A percentile compares a stretch with the other conserved stretches of the same genome.
Conservation (phyloP, 148 eudicot species). For the Rhododendron mucronatum region DNA sequence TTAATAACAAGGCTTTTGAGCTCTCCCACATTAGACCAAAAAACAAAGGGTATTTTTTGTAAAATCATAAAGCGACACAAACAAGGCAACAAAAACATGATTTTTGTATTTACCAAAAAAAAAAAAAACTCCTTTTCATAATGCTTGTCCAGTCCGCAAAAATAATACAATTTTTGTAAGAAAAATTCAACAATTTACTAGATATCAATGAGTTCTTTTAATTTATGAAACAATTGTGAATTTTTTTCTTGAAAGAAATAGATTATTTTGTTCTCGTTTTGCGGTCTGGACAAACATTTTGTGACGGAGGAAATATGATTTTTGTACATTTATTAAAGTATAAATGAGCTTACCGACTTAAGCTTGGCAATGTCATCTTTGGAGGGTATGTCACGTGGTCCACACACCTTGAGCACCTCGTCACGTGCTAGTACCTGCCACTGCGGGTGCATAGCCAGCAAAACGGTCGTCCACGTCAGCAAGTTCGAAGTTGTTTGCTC, state of each 20-base stretch:
- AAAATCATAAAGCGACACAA: not conserved
- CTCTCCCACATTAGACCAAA: not conserved
- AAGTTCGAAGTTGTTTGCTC: slow-evolving; percentile 86
- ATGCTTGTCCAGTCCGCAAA: too few relatives aligned
- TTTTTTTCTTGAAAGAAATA: not conserved
- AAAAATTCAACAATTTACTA: too few relatives aligned
- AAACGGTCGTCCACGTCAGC: slow-evolving; percentile 92
- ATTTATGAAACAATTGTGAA: too few relatives aligned
- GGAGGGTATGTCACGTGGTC: slow-evolving; percentile 86
- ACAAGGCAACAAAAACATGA: not conserved
- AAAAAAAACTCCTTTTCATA: not conserved
- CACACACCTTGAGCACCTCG: slow-evolving; percentile 72
- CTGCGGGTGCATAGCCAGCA: slow-evolving; percentile 87
- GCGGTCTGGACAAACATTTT: too few relatives aligned
- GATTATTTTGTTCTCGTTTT: too few relatives aligned
- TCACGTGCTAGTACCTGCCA: slow-evolving; percentile 98
- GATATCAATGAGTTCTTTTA: too few relatives aligned
- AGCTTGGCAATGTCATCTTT: slow-evolving; percentile 82
- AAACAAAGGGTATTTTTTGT: not conserved
- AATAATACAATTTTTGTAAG: too few relatives aligned
- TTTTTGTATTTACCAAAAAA: not conserved
- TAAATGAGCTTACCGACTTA: slow-evolving; percentile 50
- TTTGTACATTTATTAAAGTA: not conserved
- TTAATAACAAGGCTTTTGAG: not conserved
- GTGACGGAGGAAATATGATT: not conserved